Conservation (phyloP, 2,329 filamentous ascomycete species). For the Hypoxylon sp. region DNA sequence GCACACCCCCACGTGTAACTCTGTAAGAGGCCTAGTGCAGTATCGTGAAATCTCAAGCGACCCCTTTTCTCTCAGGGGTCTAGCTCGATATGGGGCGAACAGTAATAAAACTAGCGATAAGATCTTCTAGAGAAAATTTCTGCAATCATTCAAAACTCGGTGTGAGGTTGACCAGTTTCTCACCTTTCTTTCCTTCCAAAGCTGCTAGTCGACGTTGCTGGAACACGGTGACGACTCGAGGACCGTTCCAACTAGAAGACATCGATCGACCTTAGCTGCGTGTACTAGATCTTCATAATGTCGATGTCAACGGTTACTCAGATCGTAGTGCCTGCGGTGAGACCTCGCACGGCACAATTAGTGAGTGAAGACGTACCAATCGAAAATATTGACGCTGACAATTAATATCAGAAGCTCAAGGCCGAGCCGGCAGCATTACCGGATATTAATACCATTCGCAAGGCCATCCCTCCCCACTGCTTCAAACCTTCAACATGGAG, state of each 20-base stretch:
- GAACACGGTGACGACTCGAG: background rate
- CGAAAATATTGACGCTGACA: conserved; percentile 13
- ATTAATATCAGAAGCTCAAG: conserved; percentile 32
- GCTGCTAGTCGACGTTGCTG: conserved; percentile 7
- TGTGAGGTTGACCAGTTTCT: conserved; percentile 7
- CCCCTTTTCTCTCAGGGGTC: conserved; percentile 33
- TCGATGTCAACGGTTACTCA: conserved; percentile 45
- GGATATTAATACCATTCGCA: conserved; percentile 62
- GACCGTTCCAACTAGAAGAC: conserved; percentile 14
- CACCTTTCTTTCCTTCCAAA: conserved; percentile 8
- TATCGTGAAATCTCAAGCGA: conserved; percentile 27
- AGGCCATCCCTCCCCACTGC: conserved; percentile 72
- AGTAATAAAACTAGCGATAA: conserved; percentile 33
- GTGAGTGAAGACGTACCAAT: conserved; percentile 24
- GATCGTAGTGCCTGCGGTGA: conserved; percentile 37
- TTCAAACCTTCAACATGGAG: conserved; percentile 67
- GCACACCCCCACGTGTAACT: conserved; percentile 38
- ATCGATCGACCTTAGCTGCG: conserved; percentile 3
- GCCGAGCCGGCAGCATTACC: conserved; percentile 53
- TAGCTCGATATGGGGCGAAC: conserved; percentile 25
- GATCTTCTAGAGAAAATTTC: conserved; percentile 29
- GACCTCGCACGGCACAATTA: conserved; percentile 33
- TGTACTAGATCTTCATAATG: conserved; percentile 27
- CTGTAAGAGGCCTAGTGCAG: conserved; percentile 34
- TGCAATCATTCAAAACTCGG: conserved; percentile 31